Conservation (phyloP, 371 early-diverging fungal genomes). For the Mortierella sp. region DNA sequence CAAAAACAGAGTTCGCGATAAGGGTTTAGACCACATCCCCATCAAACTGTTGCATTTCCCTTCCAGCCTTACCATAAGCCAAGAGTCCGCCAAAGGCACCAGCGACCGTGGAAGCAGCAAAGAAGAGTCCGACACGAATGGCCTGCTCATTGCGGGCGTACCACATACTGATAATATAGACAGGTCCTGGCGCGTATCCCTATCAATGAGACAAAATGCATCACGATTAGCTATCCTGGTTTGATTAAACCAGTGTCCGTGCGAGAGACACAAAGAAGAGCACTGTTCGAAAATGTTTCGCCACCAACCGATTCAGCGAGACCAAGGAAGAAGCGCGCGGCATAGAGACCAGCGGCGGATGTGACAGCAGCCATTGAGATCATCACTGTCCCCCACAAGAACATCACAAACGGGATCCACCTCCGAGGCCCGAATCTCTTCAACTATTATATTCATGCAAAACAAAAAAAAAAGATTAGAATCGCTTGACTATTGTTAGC, state of each 20-base stretch:
- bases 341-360: slow-evolving; percentile 63
- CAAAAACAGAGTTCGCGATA: background rate
- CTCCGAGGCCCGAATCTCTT: slow-evolving; percentile 61
- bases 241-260: background rate
- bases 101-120: slow-evolving; percentile 74
- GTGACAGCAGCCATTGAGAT: slow-evolving; percentile 70
- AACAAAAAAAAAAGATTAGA: background rate
- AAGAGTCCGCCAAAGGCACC: slow-evolving; percentile 82
- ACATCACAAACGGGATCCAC: slow-evolving; percentile 73
- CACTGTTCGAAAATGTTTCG: background rate
- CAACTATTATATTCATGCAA: slow-evolving; percentile 34
- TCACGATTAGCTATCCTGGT: background rate
- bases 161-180: slow-evolving; percentile 73
- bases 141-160: slow-evolving; percentile 82
- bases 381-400: slow-evolving; percentile 74
- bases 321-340: slow-evolving; percentile 77
- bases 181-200: slow-evolving; percentile 14
- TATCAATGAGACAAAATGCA: background rate
- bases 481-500: background rate
- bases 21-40: background rate
- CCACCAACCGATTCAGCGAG: slow-evolving; percentile 62
- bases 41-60: background rate
- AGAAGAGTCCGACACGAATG: slow-evolving; percentile 79
- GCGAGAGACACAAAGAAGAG: background rate
- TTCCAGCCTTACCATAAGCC: slow-evolving; percentile 65